Evolutionary conservation across 2,329 filamentous ascomycete genomes (phyloP).

Genomic region (Dactylellina leptospora): DNA sequence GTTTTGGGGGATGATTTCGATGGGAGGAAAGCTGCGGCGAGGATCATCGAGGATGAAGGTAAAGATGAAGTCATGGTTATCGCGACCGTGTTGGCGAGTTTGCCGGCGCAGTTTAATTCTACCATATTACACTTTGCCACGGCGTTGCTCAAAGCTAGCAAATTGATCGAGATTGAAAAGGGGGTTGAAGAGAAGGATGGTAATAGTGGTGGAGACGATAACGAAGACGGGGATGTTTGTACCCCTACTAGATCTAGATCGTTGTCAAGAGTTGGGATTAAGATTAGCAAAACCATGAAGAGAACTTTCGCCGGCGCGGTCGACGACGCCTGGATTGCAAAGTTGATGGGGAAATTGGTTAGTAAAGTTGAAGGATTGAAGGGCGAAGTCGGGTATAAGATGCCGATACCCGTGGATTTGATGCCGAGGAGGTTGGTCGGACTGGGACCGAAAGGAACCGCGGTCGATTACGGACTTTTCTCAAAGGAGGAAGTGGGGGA

Average conservation of each 20-base stretch:
- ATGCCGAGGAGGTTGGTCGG: slow-evolving; percentile 55
- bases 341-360: slow-evolving; percentile 65
- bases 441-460: slow-evolving; percentile 45
- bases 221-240: not conserved
- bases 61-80: slow-evolving; percentile 65
- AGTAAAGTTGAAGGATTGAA: slow-evolving; percentile 64
- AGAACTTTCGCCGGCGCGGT: slow-evolving; percentile 63
- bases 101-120: slow-evolving; percentile 66
- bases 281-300: slow-evolving; percentile 64
- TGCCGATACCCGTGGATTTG: slow-evolving; percentile 63
- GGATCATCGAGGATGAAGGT: slow-evolving; percentile 58
- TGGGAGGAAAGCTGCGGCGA: slow-evolving; percentile 22
- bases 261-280: slow-evolving; percentile 57
- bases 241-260: slow-evolving; percentile 52
- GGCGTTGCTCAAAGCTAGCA: slow-evolving; percentile 68
- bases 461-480: slow-evolving; percentile 38
- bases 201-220: slow-evolving; percentile 4
- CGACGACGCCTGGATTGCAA: slow-evolving; percentile 68
- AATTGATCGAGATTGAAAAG: slow-evolving; percentile 67
- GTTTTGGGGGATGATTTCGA: slow-evolving; percentile 40
- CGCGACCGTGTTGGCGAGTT: slow-evolving; percentile 61
- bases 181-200: slow-evolving; percentile 55
- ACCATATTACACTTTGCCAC: slow-evolving; percentile 67
- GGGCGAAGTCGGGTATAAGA: slow-evolving; percentile 66
- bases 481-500: slow-evolving; percentile 28